phyloP scores from a whole-genome alignment of 306 rosid genomes.

The Sicyos baderoa region DNA sequence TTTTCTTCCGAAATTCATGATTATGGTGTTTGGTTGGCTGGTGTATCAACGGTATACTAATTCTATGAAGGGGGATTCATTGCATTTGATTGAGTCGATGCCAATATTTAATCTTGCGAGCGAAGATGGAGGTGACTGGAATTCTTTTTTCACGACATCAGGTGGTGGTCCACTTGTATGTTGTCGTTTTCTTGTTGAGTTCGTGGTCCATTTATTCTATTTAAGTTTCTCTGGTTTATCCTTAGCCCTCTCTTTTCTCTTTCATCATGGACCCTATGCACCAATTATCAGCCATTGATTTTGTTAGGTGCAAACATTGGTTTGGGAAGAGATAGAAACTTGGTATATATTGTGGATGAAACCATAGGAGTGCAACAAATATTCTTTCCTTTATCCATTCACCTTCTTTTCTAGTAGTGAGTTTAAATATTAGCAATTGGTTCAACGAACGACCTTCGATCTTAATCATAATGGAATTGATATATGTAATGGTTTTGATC shows the following conservation, averaged over 20 bases:
- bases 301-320: no score
- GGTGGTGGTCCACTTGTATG: slow-evolving; percentile 56
- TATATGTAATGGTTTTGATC: no score
- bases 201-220: no score
- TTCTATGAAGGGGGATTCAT: background rate
- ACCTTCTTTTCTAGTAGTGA: background rate
- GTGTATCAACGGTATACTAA: background rate
- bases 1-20: no score
- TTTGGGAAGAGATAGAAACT: no score
- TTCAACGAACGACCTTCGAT: no score
- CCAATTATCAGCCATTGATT: background rate
- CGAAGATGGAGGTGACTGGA: slow-evolving; percentile 3
- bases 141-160: slow-evolving; percentile 20
- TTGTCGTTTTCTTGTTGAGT: slow-evolving; percentile 24
- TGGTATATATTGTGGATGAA: no score
- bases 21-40: background rate
- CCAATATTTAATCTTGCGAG: slow-evolving; percentile 16
- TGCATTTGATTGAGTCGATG: background rate
- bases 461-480: no score
- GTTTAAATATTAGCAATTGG: background rate
- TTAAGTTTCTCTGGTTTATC: slow-evolving; percentile 14
- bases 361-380: background rate
- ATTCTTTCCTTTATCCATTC: background rate
- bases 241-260: slow-evolving; percentile 24
- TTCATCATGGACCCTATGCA: slow-evolving; percentile 1